These are phyloP conservation scores for Tillandsia leiboldiana DNA, from an alignment of 176 grass and related monocot species.

Conservation along the genomic window DNA sequence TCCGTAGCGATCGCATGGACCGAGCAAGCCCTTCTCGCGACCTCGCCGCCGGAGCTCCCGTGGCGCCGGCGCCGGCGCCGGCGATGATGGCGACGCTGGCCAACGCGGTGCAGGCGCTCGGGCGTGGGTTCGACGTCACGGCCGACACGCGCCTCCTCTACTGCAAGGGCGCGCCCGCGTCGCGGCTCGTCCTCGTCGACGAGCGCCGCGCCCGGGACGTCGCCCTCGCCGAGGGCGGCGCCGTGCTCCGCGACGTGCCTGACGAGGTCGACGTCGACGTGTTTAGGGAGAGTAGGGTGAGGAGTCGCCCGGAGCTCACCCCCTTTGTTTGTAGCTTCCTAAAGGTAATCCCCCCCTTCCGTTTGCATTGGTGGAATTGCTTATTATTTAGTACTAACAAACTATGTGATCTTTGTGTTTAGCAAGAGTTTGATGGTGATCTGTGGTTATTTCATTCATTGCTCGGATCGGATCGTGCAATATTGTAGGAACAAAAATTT, in stretches of 20 bases:
- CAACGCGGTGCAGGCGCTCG: slow-evolving; percentile 21
- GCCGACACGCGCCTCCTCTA: slow-evolving; percentile 24
- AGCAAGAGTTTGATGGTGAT: no score
- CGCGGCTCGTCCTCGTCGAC: slow-evolving; percentile 21
- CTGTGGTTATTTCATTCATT: no score
- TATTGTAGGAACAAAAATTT: no score
- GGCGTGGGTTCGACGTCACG: slow-evolving; percentile 22
- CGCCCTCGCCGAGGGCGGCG: slow-evolving; percentile 5
- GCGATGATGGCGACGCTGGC: slow-evolving; percentile 15
- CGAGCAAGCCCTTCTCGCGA: no score
- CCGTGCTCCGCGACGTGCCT: slow-evolving; percentile 44
- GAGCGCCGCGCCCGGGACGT: not conserved
- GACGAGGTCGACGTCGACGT: slow-evolving; percentile 40
- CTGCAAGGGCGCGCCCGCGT: slow-evolving; percentile 22
- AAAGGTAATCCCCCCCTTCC: slow-evolving; percentile 29
- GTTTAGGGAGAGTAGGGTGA: slow-evolving; percentile 23
- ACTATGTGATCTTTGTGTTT: no score
- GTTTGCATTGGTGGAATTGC: no score
- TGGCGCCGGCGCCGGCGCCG: no score
- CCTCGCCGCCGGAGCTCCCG: no score
- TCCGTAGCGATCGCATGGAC: no score
- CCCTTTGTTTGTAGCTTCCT: slow-evolving; percentile 55
- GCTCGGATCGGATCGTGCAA: no score
- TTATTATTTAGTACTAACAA: no score
- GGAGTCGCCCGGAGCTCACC: slow-evolving; percentile 24